Percentiles rank a stretch among this genome's conserved stretches.
Evolutionary conservation across 192 early-diverging fungal species (phyloP).

Genomic region (Spizellomyces sp.): DNA sequence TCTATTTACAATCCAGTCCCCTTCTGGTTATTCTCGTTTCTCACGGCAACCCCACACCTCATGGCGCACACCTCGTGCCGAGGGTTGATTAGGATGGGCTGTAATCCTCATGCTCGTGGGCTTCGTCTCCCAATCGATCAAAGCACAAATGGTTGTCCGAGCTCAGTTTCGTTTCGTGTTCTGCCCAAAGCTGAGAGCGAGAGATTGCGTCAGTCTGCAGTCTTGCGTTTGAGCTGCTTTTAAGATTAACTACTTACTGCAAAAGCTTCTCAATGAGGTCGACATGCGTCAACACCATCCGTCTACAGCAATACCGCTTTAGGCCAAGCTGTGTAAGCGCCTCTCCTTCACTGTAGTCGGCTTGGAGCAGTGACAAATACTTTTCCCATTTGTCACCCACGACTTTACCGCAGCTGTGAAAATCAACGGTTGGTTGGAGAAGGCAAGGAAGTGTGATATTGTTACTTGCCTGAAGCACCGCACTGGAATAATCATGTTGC

Average conservation of each 20-base stretch:
- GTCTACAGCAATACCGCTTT: constrained; percentile 91
- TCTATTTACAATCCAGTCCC: too few species aligned
- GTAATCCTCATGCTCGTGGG: too few species aligned
- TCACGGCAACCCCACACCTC: too few species aligned
- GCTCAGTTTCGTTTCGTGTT: constrained; percentile 22
- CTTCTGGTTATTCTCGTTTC: too few species aligned
- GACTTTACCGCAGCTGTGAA: constrained; percentile 85
- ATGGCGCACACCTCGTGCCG: too few species aligned
- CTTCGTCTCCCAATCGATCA: too few species aligned
- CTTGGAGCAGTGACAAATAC: constrained; percentile 79
- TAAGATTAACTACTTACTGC: constrained; percentile 67
- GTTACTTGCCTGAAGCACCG: constrained; percentile 80
- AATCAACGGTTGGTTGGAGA: background rate
- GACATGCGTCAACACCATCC: constrained; percentile 98
- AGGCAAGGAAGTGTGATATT: background rate
- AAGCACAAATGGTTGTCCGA: too few species aligned
- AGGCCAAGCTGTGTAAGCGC: constrained; percentile 56
- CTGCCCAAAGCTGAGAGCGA: constrained; percentile 24
- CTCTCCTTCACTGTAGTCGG: constrained; percentile 76
- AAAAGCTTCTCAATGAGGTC: constrained; percentile 98
- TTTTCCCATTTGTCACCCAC: constrained; percentile 97
- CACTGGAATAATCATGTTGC: constrained; percentile 93
- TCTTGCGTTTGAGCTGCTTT: too few species aligned
- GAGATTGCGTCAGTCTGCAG: background rate
- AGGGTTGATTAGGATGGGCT: too few species aligned